Evolutionary conservation across 2,329 filamentous ascomycete genomes (phyloP).

Genomic region (Paecilomyces variotii): DNA sequence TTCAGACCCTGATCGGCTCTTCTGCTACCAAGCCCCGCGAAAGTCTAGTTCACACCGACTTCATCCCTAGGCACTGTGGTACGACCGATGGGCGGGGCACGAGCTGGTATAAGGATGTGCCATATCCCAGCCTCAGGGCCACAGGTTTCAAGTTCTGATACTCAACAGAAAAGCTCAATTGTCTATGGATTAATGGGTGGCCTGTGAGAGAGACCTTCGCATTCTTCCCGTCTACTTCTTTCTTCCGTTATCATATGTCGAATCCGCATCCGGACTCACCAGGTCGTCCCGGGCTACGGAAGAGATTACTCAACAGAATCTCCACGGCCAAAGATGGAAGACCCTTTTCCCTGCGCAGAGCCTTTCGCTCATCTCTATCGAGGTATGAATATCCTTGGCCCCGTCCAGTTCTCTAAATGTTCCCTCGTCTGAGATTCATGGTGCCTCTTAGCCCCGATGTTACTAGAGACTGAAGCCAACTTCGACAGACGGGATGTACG

Average conservation of each 20-base stretch:
- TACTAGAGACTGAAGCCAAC: not conserved
- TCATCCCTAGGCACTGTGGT: not conserved
- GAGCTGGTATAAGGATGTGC: not conserved
- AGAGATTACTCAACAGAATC: constrained; percentile 4
- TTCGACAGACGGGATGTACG: not conserved
- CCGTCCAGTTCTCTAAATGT: not conserved
- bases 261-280: constrained; percentile 1
- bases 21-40: not conserved
- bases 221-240: not conserved
- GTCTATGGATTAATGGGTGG: not conserved
- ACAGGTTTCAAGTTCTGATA: not conserved
- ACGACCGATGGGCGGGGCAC: not conserved
- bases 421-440: not conserved
- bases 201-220: not conserved
- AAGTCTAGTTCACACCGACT: not conserved
- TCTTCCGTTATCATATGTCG: constrained; percentile 6
- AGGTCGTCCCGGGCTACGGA: constrained; percentile 3
- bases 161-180: not conserved
- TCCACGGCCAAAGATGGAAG: not conserved
- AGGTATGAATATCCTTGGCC: constrained; percentile 1
- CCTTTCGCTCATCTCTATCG: not conserved
- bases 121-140: not conserved
- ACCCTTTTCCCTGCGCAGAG: not conserved
- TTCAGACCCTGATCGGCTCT: not conserved
- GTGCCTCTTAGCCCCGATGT: not conserved